These are phyloP conservation scores for Fraxinus sp. DNA, from an alignment of 305 asterid species.

Conservation along the genomic window DNA sequence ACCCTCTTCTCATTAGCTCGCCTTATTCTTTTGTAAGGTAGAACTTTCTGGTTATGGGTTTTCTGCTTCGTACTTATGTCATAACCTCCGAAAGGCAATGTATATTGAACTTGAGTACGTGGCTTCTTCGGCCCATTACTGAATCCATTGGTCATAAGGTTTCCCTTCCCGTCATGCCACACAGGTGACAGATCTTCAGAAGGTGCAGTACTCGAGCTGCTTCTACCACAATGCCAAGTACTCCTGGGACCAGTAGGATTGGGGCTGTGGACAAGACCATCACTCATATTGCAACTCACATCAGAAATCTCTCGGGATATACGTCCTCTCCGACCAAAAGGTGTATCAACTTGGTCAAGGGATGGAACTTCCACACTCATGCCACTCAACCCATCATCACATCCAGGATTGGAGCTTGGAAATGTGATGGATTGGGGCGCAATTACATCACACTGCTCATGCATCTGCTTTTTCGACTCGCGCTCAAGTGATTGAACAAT, in stretches of 20 bases:
- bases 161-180: conserved; percentile 54
- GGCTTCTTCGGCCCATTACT: conserved; percentile 88
- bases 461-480: conserved; percentile 26
- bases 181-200: conserved; percentile 50
- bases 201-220: conserved; percentile 50
- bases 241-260: conserved; percentile 37
- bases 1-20: conserved; percentile 78
- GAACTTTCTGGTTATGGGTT: conserved; percentile 48
- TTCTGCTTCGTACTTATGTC: conserved; percentile 53
- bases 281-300: conserved; percentile 40
- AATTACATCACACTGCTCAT: conserved; percentile 35
- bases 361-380: conserved; percentile 58
- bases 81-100: conserved; percentile 66
- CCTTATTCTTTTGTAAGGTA: conserved; percentile 79
- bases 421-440: conserved; percentile 25
- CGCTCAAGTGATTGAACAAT: conserved; percentile 25
- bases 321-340: conserved; percentile 32
- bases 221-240: conserved; percentile 43
- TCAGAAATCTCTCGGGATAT: conserved; percentile 43
- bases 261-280: conserved; percentile 41
- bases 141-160: conserved; percentile 50
- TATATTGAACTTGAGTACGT: conserved; percentile 85
- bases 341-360: conserved; percentile 38
- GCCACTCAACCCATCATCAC: conserved; percentile 40
- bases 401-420: conserved; percentile 30